These are phyloP conservation scores for Nicotiana attenuata DNA, from an alignment of 257 asterid species.

Conservation along the genomic window DNA sequence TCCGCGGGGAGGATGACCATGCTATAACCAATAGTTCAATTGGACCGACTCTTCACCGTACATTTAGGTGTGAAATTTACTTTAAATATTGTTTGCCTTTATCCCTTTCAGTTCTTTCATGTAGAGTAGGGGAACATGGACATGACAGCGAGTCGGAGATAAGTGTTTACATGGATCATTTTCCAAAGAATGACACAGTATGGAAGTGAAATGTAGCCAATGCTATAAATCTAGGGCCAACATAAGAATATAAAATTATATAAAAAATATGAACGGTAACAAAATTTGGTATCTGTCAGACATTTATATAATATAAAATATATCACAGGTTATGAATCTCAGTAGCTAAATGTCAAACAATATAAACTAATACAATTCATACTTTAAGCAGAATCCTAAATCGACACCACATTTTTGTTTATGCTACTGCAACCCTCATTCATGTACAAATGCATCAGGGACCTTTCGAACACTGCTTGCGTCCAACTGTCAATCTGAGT, in stretches of 20 bases:
- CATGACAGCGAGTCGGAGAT: neutral
- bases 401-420: neutral
- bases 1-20: constrained; percentile 38
- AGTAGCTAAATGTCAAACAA: neutral
- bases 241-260: neutral
- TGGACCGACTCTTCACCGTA: constrained; percentile 49
- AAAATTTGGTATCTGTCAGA: neutral
- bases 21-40: constrained; percentile 53
- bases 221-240: neutral
- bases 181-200: neutral
- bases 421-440: neutral
- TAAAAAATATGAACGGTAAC: neutral
- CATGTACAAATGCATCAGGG: neutral
- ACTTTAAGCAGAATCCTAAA: neutral
- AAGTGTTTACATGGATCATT: neutral
- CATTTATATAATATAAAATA: neutral
- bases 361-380: neutral
- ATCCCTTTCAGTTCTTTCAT: neutral
- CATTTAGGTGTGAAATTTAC: constrained; percentile 56
- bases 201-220: neutral
- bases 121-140: neutral
- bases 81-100: neutral
- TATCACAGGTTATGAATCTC: neutral
- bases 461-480: neutral
- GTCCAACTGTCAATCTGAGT: neutral